phyloP scores from a whole-genome alignment of 371 early-diverging fungal genomes.

The Mortierella polycephala region DNA sequence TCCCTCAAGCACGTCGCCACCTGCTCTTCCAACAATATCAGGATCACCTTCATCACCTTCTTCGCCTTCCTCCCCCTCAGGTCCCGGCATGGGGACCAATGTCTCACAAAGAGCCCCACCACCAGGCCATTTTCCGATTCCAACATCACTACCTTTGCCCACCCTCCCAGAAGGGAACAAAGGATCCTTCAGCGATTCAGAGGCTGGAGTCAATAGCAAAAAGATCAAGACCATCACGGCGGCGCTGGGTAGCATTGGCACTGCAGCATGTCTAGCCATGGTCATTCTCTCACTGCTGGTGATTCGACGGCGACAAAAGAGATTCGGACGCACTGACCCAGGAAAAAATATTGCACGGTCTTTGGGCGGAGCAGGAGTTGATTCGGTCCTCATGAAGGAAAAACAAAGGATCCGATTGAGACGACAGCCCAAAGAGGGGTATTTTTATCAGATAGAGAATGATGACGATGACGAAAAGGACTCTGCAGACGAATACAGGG shows the following conservation, averaged over 20 bases:
- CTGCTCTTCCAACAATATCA: no score
- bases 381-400: slow-evolving; percentile 21
- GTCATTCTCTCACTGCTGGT: slow-evolving; percentile 20
- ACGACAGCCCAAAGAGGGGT: slow-evolving; percentile 18
- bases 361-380: slow-evolving; percentile 6
- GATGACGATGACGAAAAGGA: slow-evolving; percentile 9
- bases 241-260: slow-evolving; percentile 11
- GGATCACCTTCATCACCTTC: no score
- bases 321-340: background rate
- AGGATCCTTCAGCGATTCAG: background rate
- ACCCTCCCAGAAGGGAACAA: background rate
- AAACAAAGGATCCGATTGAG: slow-evolving; percentile 10
- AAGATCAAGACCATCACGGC: slow-evolving; percentile 6
- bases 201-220: background rate
- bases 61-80: no score
- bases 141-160: no score
- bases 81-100: no score
- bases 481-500: no score
- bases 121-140: no score
- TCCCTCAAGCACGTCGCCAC: no score
- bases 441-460: slow-evolving; percentile 44
- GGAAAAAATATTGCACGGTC: slow-evolving; percentile 1
- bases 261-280: slow-evolving; percentile 11
- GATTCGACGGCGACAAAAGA: slow-evolving; percentile 20
- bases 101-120: no score